Evolutionary conservation across 306 rosid species (phyloP).

Genomic region (Inga laurina): DNA sequence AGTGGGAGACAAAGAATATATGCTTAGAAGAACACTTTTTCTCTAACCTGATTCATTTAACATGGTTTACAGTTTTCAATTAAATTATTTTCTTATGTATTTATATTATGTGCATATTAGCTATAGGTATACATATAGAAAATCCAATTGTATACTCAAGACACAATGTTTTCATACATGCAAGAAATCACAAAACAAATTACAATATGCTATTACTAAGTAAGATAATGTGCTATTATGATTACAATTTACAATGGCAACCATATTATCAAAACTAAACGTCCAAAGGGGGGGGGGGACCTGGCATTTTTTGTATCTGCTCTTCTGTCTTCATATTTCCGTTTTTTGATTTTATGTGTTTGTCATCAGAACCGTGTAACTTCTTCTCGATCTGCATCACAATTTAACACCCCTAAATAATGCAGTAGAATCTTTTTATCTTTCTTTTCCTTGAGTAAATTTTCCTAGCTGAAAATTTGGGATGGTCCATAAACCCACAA

Average conservation of each 20-base stretch:
- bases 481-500: constrained; percentile 16
- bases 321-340: constrained; percentile 32
- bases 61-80: not conserved
- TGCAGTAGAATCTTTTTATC: not conserved
- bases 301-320: constrained; percentile 48
- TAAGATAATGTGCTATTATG: not conserved
- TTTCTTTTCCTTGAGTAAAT: constrained; percentile 5
- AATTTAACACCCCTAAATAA: constrained; percentile 24
- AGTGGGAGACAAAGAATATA: not conserved
- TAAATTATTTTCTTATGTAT: not conserved
- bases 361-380: constrained; percentile 27
- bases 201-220: not conserved
- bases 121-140: not conserved
- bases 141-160: not conserved
- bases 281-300: constrained; percentile 24
- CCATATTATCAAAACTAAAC: not conserved
- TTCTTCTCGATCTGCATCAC: constrained; percentile 58
- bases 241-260: not conserved
- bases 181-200: not conserved
- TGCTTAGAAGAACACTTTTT: not conserved
- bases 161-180: not conserved
- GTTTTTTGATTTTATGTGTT: constrained; percentile 31
- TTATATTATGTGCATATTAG: not conserved
- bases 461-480: not conserved
- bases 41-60: no score